A percentile compares a stretch with the other conserved stretches of the same genome.
Evolutionary conservation across 306 rosid species (phyloP).

Genomic region (Medicago ruthenica): DNA sequence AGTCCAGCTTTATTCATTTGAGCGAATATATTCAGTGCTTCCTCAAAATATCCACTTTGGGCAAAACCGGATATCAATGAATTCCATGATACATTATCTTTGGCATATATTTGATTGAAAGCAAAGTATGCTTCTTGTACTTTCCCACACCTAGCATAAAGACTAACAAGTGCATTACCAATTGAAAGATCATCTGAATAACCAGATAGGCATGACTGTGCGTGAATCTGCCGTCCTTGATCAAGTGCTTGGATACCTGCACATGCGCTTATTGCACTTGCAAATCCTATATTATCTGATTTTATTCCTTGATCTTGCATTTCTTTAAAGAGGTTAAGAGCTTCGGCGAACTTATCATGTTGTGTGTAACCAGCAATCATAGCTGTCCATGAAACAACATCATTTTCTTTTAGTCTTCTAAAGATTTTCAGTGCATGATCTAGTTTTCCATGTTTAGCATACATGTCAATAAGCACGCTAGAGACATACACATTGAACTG

Average conservation of each 20-base stretch:
- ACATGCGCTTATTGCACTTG: constrained; percentile 87
- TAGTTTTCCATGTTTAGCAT: constrained; percentile 78
- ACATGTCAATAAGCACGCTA: constrained; percentile 90
- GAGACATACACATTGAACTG: constrained; percentile 77
- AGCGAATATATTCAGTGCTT: constrained; percentile 69
- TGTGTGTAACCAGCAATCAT: constrained; percentile 88
- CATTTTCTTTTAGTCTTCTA: constrained; percentile 62
- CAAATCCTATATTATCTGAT: constrained; percentile 79
- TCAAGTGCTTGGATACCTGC: constrained; percentile 77
- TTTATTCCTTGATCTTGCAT: constrained; percentile 71
- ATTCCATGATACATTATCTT: constrained; percentile 83
- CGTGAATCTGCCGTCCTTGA: constrained; percentile 84
- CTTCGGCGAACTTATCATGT: constrained; percentile 68
- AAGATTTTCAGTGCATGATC: constrained; percentile 68
- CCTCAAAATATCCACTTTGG: constrained; percentile 78
- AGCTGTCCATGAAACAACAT: constrained; percentile 88
- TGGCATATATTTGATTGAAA: constrained; percentile 63
- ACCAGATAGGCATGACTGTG: constrained; percentile 74
- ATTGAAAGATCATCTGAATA: constrained; percentile 73
- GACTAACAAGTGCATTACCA: constrained; percentile 84
- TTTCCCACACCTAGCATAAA: constrained; percentile 84
- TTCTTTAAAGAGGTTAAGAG: constrained; percentile 73
- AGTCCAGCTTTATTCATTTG: constrained; percentile 66
- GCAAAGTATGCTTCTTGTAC: constrained; percentile 65
- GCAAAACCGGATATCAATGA: constrained; percentile 81